These are phyloP conservation scores for Eimeria necatrix DNA, from an alignment of 169 alveolate genomes.

Conservation along the genomic window DNA sequence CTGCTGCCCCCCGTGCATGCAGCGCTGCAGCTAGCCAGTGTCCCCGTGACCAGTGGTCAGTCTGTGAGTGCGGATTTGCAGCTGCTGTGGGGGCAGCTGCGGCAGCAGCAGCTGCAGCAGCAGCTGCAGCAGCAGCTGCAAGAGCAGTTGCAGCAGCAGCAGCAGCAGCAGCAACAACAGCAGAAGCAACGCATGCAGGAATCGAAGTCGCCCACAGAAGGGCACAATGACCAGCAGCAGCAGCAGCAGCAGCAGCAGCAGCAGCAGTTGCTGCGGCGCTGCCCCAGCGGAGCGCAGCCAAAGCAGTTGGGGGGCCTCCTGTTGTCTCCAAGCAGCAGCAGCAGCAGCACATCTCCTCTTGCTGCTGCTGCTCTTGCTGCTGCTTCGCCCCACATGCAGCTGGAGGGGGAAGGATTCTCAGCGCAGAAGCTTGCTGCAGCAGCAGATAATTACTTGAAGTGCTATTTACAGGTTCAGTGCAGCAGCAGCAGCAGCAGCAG, in stretches of 20 bases:
- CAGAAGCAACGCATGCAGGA: neutral
- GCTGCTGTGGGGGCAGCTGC: constrained; percentile 70
- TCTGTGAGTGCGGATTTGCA: constrained; percentile 39
- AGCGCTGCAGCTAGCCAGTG: constrained; percentile 35
- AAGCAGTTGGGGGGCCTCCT: neutral
- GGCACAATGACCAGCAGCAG: neutral
- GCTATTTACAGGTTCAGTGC: constrained; percentile 27
- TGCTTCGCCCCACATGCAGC: neutral
- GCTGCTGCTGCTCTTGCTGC: constrained; percentile 40
- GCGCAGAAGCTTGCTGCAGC: constrained; percentile 49
- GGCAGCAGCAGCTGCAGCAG: constrained; percentile 48
- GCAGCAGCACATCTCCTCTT: constrained; percentile 12
- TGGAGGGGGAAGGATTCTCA: neutral
- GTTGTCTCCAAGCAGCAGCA: constrained; percentile 45
- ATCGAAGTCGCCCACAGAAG: neutral
- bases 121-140: constrained; percentile 24
- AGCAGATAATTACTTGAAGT: constrained; percentile 24
- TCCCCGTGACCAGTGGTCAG: neutral
- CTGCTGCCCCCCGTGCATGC: constrained; percentile 70
- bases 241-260: constrained; percentile 49
- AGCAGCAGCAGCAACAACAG: constrained; percentile 41
- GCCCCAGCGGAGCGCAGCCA: neutral
- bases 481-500: constrained; percentile 16
- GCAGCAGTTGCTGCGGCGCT: constrained; percentile 30
- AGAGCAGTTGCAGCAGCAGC: constrained; percentile 48